Evolutionary conservation across 176 grass and related monocot species (phyloP).

Genomic region (Ensete glaucum): DNA sequence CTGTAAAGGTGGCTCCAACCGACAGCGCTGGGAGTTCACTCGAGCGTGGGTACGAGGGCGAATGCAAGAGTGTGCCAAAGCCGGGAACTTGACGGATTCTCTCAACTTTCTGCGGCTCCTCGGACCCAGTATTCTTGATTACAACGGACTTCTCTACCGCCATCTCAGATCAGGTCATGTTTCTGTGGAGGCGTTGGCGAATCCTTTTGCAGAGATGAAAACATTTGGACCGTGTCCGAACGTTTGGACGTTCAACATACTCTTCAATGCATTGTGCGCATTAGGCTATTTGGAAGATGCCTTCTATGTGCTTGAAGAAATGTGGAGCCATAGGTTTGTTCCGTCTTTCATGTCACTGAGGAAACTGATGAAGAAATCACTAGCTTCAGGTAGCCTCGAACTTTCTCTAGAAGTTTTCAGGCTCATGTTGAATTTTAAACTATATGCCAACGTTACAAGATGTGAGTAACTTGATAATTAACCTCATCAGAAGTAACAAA

Average conservation of each 20-base stretch:
- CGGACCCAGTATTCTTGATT: not conserved
- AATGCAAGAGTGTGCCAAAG: constrained; percentile 8
- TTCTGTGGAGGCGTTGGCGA: not conserved
- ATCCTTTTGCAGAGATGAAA: constrained; percentile 13
- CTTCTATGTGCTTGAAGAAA: constrained; percentile 13
- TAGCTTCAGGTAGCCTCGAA: constrained; percentile 8
- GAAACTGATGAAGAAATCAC: constrained; percentile 15
- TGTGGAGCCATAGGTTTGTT: constrained; percentile 5
- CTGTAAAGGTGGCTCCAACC: too few species aligned
- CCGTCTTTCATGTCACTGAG: constrained; percentile 17
- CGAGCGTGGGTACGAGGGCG: not conserved
- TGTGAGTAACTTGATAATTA: constrained; percentile 12
- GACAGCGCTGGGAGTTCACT: not conserved
- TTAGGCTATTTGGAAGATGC: constrained; percentile 13
- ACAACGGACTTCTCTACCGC: not conserved
- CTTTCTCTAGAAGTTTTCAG: not conserved
- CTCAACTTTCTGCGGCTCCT: not conserved
- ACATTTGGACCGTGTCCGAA: constrained; percentile 10
- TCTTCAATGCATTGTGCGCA: constrained; percentile 15
- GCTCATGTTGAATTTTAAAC: constrained; percentile 16
- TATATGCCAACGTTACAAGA: constrained; percentile 3
- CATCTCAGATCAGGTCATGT: not conserved
- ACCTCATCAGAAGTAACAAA: constrained; percentile 6
- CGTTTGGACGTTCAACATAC: constrained; percentile 17
- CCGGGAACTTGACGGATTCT: not conserved